Evolutionary conservation across 164 flowering plant species (phyloP).

Genomic region (Stephania japonica): DNA sequence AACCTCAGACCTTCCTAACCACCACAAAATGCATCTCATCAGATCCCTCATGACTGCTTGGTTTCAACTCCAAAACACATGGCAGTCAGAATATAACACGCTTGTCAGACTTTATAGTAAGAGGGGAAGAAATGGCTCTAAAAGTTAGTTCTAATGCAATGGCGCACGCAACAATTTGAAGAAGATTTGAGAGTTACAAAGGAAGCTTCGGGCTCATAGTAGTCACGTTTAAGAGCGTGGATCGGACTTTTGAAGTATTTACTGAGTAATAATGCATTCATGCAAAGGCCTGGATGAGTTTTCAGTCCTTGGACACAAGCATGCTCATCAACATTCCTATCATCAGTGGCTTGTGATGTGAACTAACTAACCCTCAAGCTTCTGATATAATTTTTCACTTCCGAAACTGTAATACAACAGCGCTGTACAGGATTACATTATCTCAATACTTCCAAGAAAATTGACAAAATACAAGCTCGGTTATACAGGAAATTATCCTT

Average conservation of each 20-base stretch:
- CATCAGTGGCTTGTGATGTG: background rate
- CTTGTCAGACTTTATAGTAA: background rate
- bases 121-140: background rate
- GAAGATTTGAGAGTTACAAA: too few species aligned
- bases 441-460: background rate
- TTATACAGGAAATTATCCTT: background rate
- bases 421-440: conserved; percentile 26
- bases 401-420: conserved; percentile 10
- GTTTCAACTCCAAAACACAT: background rate
- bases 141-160: background rate
- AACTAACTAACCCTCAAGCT: background rate
- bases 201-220: too few species aligned
- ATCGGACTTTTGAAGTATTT: too few species aligned
- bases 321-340: background rate
- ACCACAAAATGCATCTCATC: background rate
- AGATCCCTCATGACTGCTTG: background rate
- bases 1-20: background rate
- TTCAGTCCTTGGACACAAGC: background rate
- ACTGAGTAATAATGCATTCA: background rate
- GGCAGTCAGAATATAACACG: background rate
- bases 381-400: conserved; percentile 1
- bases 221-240: too few species aligned
- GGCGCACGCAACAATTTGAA: background rate
- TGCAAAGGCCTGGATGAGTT: background rate
- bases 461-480: background rate